These are phyloP conservation scores for Epichloe gansuensis DNA, from an alignment of 2,329 filamentous ascomycete genomes.

Conservation along the genomic window DNA sequence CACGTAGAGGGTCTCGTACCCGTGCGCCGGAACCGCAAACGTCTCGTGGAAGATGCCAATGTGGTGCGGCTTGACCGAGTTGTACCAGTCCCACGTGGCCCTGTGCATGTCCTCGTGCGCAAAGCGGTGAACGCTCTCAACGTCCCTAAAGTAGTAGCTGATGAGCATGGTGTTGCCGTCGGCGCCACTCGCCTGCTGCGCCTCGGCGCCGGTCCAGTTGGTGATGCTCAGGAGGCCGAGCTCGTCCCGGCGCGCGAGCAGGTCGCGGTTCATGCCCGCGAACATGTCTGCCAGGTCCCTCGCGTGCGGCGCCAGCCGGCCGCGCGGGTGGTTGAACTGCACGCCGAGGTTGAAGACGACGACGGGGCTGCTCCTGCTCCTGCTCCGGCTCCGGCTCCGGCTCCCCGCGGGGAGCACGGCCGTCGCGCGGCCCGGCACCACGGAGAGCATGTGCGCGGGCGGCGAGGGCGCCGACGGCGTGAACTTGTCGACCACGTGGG, in stretches of 20 bases:
- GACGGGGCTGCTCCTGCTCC: slow-evolving; percentile 12
- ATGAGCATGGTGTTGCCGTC: slow-evolving; percentile 29
- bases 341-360: slow-evolving; percentile 33
- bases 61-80: slow-evolving; percentile 22
- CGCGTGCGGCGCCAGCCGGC: slow-evolving; percentile 31
- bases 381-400: too few relatives aligned
- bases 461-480: slow-evolving; percentile 2
- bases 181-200: slow-evolving; percentile 15
- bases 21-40: slow-evolving; percentile 29
- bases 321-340: slow-evolving; percentile 36
- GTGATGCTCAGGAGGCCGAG: slow-evolving; percentile 35
- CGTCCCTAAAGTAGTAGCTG: slow-evolving; percentile 37
- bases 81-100: slow-evolving; percentile 37
- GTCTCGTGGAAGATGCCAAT: slow-evolving; percentile 43
- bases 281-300: slow-evolving; percentile 27
- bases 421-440: slow-evolving; percentile 21
- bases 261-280: slow-evolving; percentile 21
- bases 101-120: slow-evolving; percentile 36
- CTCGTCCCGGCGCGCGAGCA: slow-evolving; percentile 24
- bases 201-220: slow-evolving; percentile 21
- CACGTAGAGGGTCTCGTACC: slow-evolving; percentile 39
- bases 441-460: slow-evolving; percentile 10
- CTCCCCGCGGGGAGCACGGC: slow-evolving; percentile 18
- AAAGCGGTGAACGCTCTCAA: slow-evolving; percentile 37
- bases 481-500: slow-evolving; percentile 16